phyloP scores from a whole-genome alignment of 176 grass and related monocot genomes.

The Alloteropsis semialata region DNA sequence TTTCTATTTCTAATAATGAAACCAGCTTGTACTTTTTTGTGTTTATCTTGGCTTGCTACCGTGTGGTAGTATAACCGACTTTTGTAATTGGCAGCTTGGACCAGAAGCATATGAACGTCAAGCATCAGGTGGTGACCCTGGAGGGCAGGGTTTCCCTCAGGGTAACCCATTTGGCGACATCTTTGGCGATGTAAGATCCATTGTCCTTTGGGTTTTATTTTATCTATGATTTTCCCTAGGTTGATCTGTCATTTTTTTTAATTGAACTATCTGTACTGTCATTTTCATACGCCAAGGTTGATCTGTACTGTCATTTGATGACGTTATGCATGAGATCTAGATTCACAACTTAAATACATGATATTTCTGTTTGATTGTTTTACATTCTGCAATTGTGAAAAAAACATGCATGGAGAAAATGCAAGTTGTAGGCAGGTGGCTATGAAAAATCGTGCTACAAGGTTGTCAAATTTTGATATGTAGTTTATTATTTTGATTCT shows the following conservation, averaged over 20 bases:
- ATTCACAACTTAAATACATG: background rate
- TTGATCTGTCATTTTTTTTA: background rate
- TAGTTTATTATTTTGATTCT: constrained; percentile 9
- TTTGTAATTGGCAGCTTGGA: constrained; percentile 58
- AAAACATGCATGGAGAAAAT: background rate
- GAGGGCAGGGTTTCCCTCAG: constrained; percentile 43
- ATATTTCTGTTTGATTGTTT: background rate
- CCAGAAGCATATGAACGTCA: constrained; percentile 73
- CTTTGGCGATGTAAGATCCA: constrained; percentile 55
- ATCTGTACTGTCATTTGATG: constrained; percentile 1
- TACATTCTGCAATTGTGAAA: background rate
- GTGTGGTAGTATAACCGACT: background rate
- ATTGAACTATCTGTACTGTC: too few relatives aligned
- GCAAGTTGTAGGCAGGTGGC: background rate
- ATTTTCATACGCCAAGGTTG: background rate
- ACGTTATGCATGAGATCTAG: background rate
- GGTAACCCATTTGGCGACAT: constrained; percentile 83
- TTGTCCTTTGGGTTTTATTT: constrained; percentile 20
- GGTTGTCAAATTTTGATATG: background rate
- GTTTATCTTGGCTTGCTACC: constrained; percentile 18
- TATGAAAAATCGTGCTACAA: constrained; percentile 20
- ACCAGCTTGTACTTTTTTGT: background rate
- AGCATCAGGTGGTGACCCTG: constrained; percentile 60
- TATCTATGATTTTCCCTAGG: background rate
- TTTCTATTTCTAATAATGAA: background rate